A percentile compares a stretch with the other conserved stretches of the same genome.
Conservation (phyloP, 352 stramenopile genomes). For the Phytopythium oedochilum region DNA sequence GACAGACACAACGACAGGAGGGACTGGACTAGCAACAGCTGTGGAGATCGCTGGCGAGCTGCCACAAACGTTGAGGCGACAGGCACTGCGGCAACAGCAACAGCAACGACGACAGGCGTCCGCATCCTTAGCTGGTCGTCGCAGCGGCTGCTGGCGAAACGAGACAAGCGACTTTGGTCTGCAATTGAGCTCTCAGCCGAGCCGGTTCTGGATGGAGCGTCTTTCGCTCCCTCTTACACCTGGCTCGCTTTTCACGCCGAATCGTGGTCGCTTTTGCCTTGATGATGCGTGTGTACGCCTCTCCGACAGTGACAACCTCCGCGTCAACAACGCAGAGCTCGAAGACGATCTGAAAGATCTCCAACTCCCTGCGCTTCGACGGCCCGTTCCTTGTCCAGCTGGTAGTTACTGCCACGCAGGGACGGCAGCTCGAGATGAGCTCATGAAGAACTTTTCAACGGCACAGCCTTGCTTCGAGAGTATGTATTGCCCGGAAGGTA, state of each 20-base stretch:
- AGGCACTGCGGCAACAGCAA: slow-evolving; percentile 10
- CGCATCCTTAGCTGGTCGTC: slow-evolving; percentile 57
- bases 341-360: slow-evolving; percentile 75
- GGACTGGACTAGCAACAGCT: slow-evolving; percentile 35
- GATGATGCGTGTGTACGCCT: slow-evolving; percentile 89
- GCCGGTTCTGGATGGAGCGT: slow-evolving; percentile 93
- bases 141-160: slow-evolving; percentile 93
- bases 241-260: slow-evolving; percentile 59
- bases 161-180: slow-evolving; percentile 94
- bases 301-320: slow-evolving; percentile 76
- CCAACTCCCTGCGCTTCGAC: slow-evolving; percentile 50
- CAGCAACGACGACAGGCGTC: slow-evolving; percentile 4
- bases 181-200: slow-evolving; percentile 79
- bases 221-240: slow-evolving; percentile 86
- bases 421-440: slow-evolving; percentile 62
- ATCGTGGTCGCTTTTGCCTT: slow-evolving; percentile 92
- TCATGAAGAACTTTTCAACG: slow-evolving; percentile 88
- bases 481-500: slow-evolving; percentile 92
- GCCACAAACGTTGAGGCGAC: slow-evolving; percentile 36
- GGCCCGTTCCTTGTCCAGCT: slow-evolving; percentile 82
- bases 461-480: slow-evolving; percentile 86
- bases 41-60: slow-evolving; percentile 29
- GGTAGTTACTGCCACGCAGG: slow-evolving; percentile 90
- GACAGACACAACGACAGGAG: slow-evolving; percentile 9
- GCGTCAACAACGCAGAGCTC: slow-evolving; percentile 71